Percentiles rank a stretch among this genome's conserved stretches.
phyloP scores from a whole-genome alignment of 495 filamentous ascomycete species.

The Tetracladium setigerum region DNA sequence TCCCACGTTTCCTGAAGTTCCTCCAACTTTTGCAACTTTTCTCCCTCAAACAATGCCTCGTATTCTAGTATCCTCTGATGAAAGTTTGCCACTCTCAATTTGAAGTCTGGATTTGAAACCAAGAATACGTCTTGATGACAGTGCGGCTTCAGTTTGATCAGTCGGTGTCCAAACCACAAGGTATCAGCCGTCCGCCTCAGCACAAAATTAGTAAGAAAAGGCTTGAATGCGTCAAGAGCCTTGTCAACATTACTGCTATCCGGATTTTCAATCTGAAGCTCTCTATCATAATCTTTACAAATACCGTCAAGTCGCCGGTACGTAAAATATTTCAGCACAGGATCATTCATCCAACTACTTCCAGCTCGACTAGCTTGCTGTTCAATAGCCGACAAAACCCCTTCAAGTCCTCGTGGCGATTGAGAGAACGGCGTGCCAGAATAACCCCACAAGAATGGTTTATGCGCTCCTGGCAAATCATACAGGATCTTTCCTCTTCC shows the following conservation, averaged over 20 bases:
- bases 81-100: background rate
- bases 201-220: conserved; percentile 6
- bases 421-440: conserved; percentile 4
- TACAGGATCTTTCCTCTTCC: background rate
- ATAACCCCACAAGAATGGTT: conserved; percentile 11
- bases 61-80: background rate
- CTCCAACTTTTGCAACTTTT: background rate
- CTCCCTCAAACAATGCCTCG: background rate
- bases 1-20: background rate
- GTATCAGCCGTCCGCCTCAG: conserved; percentile 7
- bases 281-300: conserved; percentile 2
- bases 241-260: background rate
- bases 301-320: background rate
- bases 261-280: background rate
- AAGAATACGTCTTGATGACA: conserved; percentile 6
- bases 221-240: background rate
- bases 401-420: conserved; percentile 5
- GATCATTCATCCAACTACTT: conserved; percentile 1
- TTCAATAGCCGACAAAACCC: conserved; percentile 7
- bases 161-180: conserved; percentile 7
- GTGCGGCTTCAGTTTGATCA: conserved; percentile 7
- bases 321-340: background rate
- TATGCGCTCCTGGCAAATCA: background rate
- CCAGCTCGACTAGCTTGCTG: background rate
- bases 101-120: background rate